Evolutionary conservation across 495 filamentous ascomycete genomes (phyloP), one percentile per base, ranked within the genome.

Genomic region (Aspergillus olivimuriae): DNA sequence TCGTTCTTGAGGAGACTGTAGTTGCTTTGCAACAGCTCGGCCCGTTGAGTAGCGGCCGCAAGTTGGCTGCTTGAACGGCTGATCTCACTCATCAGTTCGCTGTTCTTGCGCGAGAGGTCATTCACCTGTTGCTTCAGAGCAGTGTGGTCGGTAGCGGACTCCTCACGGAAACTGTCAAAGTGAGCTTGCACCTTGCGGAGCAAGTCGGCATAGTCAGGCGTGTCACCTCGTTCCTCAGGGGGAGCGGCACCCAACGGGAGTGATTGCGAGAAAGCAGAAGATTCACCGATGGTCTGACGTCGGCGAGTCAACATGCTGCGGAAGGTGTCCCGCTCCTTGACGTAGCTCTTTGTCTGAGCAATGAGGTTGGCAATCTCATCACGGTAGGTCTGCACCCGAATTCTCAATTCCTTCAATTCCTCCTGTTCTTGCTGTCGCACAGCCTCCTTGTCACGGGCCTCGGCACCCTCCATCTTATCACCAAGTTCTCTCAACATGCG

Each of bases 281-380:
- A 68, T 37, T 92, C 86, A 3, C 62, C 62, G 5, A 75, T 64
- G 12, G 70, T 69, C 51, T 88, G 83, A 8, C 81, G 83, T 45
- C 80, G 74, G 44, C 84, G 77, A 45, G 87, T 81, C 11, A 95
- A 77, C 80, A 96, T 92, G 31, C 88, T 87, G 21, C 89, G 80
- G 81, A 95, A 96, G 76, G 95, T 96, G 54, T 99, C 90, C 24
- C 92, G 80, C 66, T 99, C 92, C 57, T 87, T 87, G 37, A 91
- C 85, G 51, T 94, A 94, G 62, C 88, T 94, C 70, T 95, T 83
- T 22, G 86, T 84, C 48, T 87, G 83, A 5, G 84, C 79, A 3
- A 83, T 74, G 36, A 92, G 77, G 23, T 83, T 82, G 47, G 84
- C 75, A 24, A 95, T 73, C 54, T 96, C 91, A 75, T 84, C 73